phyloP scores from a whole-genome alignment of 495 filamentous ascomycete genomes.

The Aspergillus diversus region DNA sequence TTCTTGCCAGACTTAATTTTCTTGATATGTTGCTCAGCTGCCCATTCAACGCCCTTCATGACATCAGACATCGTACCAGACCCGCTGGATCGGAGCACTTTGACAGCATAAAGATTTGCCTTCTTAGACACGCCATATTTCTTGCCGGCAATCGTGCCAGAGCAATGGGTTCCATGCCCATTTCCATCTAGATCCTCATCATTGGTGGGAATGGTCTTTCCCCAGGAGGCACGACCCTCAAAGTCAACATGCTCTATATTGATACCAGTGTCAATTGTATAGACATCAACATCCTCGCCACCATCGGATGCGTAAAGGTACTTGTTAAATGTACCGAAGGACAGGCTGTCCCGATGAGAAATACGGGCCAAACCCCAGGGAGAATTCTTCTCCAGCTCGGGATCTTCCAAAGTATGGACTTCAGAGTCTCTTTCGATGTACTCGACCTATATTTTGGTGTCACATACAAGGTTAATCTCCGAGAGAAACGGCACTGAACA shows the following conservation, averaged over 20 bases:
- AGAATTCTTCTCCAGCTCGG: slow-evolving; percentile 77
- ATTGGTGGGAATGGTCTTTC: slow-evolving; percentile 86
- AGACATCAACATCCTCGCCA: slow-evolving; percentile 98
- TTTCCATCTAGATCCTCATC: slow-evolving; percentile 95
- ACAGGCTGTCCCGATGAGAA: slow-evolving; percentile 85
- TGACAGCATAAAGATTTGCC: slow-evolving; percentile 94
- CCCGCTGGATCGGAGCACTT: slow-evolving; percentile 96
- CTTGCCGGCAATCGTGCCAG: slow-evolving; percentile 94
- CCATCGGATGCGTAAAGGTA: slow-evolving; percentile 90
- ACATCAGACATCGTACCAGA: slow-evolving; percentile 99
- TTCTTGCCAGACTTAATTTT: slow-evolving; percentile 79
- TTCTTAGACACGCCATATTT: slow-evolving; percentile 99
- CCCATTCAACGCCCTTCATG: slow-evolving; percentile 97
- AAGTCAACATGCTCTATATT: slow-evolving; percentile 95
- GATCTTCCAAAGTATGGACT: slow-evolving; percentile 73
- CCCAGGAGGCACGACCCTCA: slow-evolving; percentile 92
- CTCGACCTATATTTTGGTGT: slow-evolving; percentile 67
- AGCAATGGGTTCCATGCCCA: slow-evolving; percentile 99
- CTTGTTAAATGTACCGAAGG: slow-evolving; percentile 95
- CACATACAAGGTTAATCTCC: no score
- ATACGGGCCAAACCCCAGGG: slow-evolving; percentile 98
- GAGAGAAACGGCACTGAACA: neutral
- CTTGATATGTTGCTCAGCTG: slow-evolving; percentile 76
- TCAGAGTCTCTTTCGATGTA: slow-evolving; percentile 94
- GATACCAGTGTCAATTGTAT: slow-evolving; percentile 98